Percentiles rank a stretch among this genome's conserved stretches.
Conservation (phyloP, 176 grass and related monocot genomes). For the Thinopyrum elongatum region DNA sequence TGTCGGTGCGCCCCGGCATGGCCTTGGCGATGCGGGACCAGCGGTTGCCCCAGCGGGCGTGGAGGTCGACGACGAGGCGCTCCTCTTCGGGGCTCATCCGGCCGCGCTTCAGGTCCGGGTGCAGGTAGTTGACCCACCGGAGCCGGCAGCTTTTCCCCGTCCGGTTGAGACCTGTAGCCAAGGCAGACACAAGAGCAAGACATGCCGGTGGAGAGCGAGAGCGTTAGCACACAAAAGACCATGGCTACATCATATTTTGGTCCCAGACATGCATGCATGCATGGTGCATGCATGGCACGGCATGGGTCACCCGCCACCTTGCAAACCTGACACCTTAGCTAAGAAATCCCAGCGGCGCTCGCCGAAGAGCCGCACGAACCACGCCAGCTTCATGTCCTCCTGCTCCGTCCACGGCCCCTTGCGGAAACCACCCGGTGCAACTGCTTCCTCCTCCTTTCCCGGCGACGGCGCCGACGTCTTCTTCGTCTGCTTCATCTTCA, state of each 20-base stretch:
- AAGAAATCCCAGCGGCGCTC: conserved; percentile 80
- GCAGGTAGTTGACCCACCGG: conserved; percentile 79
- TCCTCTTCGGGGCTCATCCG: conserved; percentile 64
- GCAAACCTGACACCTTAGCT: conserved; percentile 77
- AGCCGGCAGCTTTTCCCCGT: conserved; percentile 71
- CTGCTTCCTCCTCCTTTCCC: background rate
- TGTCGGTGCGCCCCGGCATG: conserved; percentile 66
- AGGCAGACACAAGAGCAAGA: conserved; percentile 1
- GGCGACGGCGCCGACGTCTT: background rate
- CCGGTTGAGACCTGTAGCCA: conserved; percentile 50
- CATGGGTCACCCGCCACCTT: conserved; percentile 40
- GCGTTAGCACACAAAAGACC: conserved; percentile 11
- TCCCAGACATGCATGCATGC: conserved; percentile 1
- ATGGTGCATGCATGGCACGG: background rate
- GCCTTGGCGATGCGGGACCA: conserved; percentile 62
- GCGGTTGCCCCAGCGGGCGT: conserved; percentile 54
- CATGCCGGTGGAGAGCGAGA: background rate
- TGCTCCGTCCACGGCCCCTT: conserved; percentile 72
- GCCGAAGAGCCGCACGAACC: conserved; percentile 66
- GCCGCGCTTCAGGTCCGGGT: conserved; percentile 63
- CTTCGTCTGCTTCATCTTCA: background rate
- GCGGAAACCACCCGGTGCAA: conserved; percentile 13
- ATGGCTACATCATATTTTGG: background rate
- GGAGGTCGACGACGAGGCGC: conserved; percentile 50
- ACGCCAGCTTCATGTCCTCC: conserved; percentile 56